phyloP scores from a whole-genome alignment of 2,329 filamentous ascomycete genomes.

The Cytospora mali region DNA sequence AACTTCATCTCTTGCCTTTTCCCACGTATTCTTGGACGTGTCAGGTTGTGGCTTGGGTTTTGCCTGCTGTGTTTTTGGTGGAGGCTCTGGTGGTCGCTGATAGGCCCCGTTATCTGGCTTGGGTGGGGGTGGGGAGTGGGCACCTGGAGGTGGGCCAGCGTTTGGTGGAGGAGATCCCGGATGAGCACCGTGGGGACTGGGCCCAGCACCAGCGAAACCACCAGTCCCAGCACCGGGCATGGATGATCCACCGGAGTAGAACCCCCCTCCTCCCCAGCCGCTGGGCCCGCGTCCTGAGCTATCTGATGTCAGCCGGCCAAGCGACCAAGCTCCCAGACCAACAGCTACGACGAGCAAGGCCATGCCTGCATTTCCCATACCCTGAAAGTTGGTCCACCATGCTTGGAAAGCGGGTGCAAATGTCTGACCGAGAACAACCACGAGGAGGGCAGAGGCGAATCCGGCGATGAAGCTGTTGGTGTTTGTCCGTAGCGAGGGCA shows the following conservation, averaged over 20 bases:
- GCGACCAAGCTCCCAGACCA: conserved; percentile 76
- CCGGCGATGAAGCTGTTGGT: conserved; percentile 91
- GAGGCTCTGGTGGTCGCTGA: conserved; percentile 31
- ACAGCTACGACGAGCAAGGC: conserved; percentile 72
- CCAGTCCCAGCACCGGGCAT: conserved; percentile 22
- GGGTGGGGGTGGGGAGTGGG: conserved; percentile 28
- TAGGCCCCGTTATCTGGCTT: conserved; percentile 33
- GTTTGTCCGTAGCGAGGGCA: conserved; percentile 85
- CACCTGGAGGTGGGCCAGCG: conserved; percentile 36
- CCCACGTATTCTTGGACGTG: conserved; percentile 59
- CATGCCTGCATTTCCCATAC: conserved; percentile 73
- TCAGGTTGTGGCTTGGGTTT: conserved; percentile 35
- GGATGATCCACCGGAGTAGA: conserved; percentile 28
- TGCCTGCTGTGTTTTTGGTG: conserved; percentile 31
- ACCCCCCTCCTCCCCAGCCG: conserved; percentile 19
- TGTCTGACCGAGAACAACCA: conserved; percentile 72
- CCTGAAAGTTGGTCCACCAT: conserved; percentile 73
- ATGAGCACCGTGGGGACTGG: conserved; percentile 32
- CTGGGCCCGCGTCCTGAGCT: conserved; percentile 33
- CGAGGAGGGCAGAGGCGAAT: conserved; percentile 73
- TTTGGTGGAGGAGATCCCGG: conserved; percentile 38
- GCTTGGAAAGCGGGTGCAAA: conserved; percentile 72
- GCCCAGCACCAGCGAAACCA: conserved; percentile 27
- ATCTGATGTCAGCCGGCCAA: conserved; percentile 65
- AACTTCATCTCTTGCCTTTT: conserved; percentile 70